Conservation (phyloP, 2,329 filamentous ascomycete genomes). For the Penicillium italicum region DNA sequence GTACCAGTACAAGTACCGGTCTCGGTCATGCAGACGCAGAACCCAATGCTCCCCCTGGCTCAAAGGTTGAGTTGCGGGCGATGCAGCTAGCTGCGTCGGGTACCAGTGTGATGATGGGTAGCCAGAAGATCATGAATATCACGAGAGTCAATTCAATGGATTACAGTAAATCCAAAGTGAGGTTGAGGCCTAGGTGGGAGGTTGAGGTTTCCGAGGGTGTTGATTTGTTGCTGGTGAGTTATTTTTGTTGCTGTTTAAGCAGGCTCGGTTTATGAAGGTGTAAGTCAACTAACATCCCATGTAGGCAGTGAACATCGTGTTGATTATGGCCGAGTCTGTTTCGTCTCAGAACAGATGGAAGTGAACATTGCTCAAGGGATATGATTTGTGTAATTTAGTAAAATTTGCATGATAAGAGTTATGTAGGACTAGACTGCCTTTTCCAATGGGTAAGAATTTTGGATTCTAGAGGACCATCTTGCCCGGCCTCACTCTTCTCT, state of each 20-base stretch:
- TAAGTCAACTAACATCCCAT: background rate
- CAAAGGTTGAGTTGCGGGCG: constrained; percentile 15
- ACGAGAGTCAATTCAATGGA: constrained; percentile 14
- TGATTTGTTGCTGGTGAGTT: constrained; percentile 24
- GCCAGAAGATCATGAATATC: constrained; percentile 18
- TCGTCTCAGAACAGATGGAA: background rate
- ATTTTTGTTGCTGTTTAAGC: background rate
- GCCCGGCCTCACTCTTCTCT: background rate
- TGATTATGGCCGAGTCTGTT: constrained; percentile 14
- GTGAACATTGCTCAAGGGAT: background rate
- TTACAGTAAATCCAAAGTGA: constrained; percentile 8
- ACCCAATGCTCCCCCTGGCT: background rate
- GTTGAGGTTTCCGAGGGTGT: constrained; percentile 23
- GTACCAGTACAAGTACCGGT: background rate
- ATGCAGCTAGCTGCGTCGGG: constrained; percentile 10
- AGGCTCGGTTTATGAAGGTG: background rate
- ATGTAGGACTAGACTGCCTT: background rate
- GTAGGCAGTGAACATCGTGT: constrained; percentile 20
- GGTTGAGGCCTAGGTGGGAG: constrained; percentile 18
- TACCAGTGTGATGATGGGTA: constrained; percentile 20
- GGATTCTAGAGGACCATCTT: constrained; percentile 1
- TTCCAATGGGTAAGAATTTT: background rate
- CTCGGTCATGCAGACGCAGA: background rate
- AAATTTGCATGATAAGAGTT: background rate
- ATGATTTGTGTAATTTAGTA: background rate